Evolutionary conservation across 2,329 filamentous ascomycete genomes (phyloP), one percentile per base, ranked within the genome.

Genomic region (Cytospora paraplurivora): DNA sequence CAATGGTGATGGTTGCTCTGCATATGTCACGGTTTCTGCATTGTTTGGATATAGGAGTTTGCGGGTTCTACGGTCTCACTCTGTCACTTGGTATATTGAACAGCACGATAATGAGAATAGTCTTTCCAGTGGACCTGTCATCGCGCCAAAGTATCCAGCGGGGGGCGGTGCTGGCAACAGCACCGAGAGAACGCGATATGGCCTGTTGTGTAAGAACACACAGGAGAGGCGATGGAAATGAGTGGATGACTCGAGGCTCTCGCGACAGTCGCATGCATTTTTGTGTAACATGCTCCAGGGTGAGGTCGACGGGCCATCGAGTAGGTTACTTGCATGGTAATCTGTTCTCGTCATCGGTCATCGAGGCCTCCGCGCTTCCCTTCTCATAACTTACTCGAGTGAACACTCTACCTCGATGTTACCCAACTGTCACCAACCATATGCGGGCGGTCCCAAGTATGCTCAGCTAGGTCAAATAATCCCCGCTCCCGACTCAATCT

Each of bases 1-100:
- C 4, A 37, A 0, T 11, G 21, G 13, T 54, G 55, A 13, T 33
- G 2, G 17, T 27, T 27, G 49, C 49, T 49, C 49, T 35, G 12
- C 37, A 34, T 37, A 56, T 35, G 53, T 47, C 56, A 59, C 53
- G 50, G 50, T 54, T 34, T 44, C 35, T 52, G 63, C 63, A 65
- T 65, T 32, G 33, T n/a, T 32, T 7, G 41, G 55, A n/a, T 37
- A n/a, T 37, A 27, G 33, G 56, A 27, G 44, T 56, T 61, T 55
- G 0, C n/a, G 34, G 59, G 41, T 37, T 27, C 11, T 54, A 33
- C 33, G 32, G 50, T 19, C 37, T 19, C 44, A 8, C 56, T 55
- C 32, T 47, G 41, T 51, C 50, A 34, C 19, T 52, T 41, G 17
- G 47, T 41, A 35, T 47, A 49, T 61, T 35, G 38, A 34, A 41